Evolutionary conservation across 2,329 filamentous ascomycete species (phyloP), one percentile per base, ranked within the genome.

Genomic region (Aspergillus pseudoviridinutans): DNA sequence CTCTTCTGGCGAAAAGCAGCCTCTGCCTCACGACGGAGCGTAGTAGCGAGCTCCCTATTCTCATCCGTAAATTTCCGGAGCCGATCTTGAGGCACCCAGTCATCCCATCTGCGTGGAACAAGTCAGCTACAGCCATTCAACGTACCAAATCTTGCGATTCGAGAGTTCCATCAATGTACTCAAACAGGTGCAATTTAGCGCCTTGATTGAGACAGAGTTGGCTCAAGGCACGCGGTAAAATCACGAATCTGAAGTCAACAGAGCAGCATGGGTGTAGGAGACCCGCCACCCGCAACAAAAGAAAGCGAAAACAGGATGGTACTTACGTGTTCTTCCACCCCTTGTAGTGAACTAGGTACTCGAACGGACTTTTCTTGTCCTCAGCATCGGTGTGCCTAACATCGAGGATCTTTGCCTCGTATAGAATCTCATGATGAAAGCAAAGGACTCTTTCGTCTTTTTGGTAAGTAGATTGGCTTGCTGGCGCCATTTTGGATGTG

Each of bases 311-410:
- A 46, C 2, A 10, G n/a, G 6, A 25, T 32, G 27, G 58, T 58
- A 87, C 87, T 78, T 79, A 90, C 83, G 92, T 97, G 75, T 93
- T 92, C 82, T 99, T 99, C 94, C 94, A 99, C 70, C 94, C 94
- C 77, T 97, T 97, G 80, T 99, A 99, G 77, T 99, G 94, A 55
- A 99, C 90, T 71, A 90, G 90, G 79, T 96, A 99, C 73, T 91
- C 86, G 71, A 86, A 92, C 35, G 88, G 86, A 60, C 87, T 88
- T 73, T 86, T 87, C 75, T 89, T 87, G 69, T 88, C 87, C 49
- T 80, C 80, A 6, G 78, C 73, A 59, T 87, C 84, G 68, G 82
- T 80, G 74, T 80, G 78, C 66, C 83, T 86, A 32, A 90, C 82
- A 63, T 97, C 92, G 63, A 96, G 85, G 53, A 99, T 88, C 78